Conservation (phyloP, 2,329 filamentous ascomycete species). For the Helotiales sp. region DNA sequence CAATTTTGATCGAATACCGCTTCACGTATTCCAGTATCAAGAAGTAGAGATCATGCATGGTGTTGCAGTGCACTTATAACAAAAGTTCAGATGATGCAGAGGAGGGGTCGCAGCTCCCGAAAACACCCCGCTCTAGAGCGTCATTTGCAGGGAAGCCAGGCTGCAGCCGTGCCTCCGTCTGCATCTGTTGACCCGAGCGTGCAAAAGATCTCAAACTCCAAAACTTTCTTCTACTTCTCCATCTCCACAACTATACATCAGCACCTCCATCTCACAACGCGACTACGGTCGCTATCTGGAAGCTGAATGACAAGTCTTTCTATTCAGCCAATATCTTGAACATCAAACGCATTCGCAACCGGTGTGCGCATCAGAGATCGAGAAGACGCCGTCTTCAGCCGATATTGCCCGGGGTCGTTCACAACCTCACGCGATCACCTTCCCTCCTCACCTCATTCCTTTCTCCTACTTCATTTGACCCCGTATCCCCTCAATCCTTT, state of each 20-base stretch:
- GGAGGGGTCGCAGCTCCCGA: slow-evolving; percentile 7
- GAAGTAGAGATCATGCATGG: neutral
- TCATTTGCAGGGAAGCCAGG: slow-evolving; percentile 5
- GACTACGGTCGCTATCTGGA: neutral
- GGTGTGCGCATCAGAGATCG: neutral
- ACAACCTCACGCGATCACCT: slow-evolving; percentile 27
- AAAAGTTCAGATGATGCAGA: neutral
- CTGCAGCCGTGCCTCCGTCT: neutral
- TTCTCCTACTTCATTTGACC: neutral
- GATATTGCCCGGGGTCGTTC: slow-evolving; percentile 14
- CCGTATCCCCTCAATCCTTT: slow-evolving; percentile 3
- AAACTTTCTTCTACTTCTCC: neutral
- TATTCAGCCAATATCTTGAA: neutral
- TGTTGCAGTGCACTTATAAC: too few relatives aligned
- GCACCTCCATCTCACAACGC: neutral
- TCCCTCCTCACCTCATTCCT: neutral
- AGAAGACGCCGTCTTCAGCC: slow-evolving; percentile 15
- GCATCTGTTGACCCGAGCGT: neutral
- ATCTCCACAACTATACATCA: neutral
- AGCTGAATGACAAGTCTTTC: neutral
- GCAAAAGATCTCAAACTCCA: neutral
- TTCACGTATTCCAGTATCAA: neutral
- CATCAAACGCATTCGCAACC: neutral
- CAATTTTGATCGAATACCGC: neutral
- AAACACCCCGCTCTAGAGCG: neutral